A percentile compares a stretch with the other conserved stretches of the same genome.
Conservation (phyloP, 2,329 filamentous ascomycete species). For the Penicillium sp. region DNA sequence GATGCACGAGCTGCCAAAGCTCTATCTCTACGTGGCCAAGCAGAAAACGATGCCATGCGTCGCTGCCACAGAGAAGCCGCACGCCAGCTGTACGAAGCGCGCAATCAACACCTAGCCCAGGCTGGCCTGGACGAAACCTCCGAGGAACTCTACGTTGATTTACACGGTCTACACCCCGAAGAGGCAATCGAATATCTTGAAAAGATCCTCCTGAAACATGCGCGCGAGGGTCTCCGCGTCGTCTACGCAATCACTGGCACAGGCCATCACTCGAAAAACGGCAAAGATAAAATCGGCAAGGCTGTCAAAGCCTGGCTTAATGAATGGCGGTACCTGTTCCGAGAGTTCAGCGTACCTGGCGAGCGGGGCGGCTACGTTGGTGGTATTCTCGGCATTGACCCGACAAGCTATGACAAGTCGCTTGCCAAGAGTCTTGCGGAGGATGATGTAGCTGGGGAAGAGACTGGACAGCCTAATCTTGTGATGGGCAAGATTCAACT, state of each 20-base stretch:
- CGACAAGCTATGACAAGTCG: constrained; percentile 57
- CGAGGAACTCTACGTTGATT: constrained; percentile 86
- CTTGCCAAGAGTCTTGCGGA: constrained; percentile 27
- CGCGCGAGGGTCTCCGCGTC: constrained; percentile 65
- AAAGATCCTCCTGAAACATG: constrained; percentile 81
- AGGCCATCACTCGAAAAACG: constrained; percentile 96
- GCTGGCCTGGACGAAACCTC: constrained; percentile 45
- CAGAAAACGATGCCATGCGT: constrained; percentile 95
- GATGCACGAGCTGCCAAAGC: constrained; percentile 95
- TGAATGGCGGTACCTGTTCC: constrained; percentile 93
- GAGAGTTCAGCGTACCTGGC: constrained; percentile 95
- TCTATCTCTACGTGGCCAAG: constrained; percentile 88
- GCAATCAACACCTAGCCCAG: constrained; percentile 68
- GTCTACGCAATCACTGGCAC: constrained; percentile 97
- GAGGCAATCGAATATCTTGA: constrained; percentile 95
- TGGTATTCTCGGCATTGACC: constrained; percentile 65
- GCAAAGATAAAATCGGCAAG: constrained; percentile 97
- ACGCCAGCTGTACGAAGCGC: constrained; percentile 86
- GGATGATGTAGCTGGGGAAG: constrained; percentile 18
- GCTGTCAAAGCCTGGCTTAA: constrained; percentile 87
- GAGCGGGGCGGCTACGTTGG: constrained; percentile 77
- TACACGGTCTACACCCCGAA: constrained; percentile 97
- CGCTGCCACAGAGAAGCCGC: constrained; percentile 96
- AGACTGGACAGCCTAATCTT: constrained; percentile 29
- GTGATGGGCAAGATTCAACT: constrained; percentile 48